Evolutionary conservation across 2,329 filamentous ascomycete genomes (phyloP), one percentile per base, ranked within the genome.

Genomic region (Leptographium wingfieldii): DNA sequence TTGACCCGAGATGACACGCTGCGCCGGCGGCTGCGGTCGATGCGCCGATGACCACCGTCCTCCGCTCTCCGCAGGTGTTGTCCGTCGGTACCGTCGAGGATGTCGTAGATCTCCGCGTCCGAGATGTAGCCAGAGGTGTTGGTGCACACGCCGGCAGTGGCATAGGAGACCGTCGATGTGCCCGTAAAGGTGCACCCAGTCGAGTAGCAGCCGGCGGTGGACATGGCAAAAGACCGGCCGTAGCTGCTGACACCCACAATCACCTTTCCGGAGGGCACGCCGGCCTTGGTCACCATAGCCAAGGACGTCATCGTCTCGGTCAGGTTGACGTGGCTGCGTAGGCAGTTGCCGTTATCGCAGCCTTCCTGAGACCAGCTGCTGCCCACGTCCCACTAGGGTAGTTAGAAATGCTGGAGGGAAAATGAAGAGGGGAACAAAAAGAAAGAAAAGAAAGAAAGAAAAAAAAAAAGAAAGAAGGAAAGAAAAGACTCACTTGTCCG

Each of bases 271-370:
- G 65, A 60, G 2, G 63, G 59, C 9, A 71, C 65, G 10, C 67
- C 65, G 14, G 69, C 69, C 46, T 73, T 71, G 9, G 73, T 76
- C 57, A 74, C 68, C 69, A 75, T 74, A 25, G 68, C 62, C 0
- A 74, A 62, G 0, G 71, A 62, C 3, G 64, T 58, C 3, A 64
- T 58, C 1, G 70, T 74, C 59, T 74, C 71, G 0, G 73, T 74
- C 31, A 66, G 35, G 63, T 75, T 75, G 27, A 74, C 66, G 52
- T 74, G 69, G 3, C 64, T 68, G 2, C 73, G 65, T 1, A 72
- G 63, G 46, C 69, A 72, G 61, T 66, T 68, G 2, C 70, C 68
- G 0, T 46, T 57, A 1, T 56, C 27, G 58, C 73, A 76, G 9
- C 69, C 71, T 3, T 61, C 56, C 29, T 59, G 48, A 1, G 57